These are phyloP conservation scores for Rauvolfia tetraphylla DNA, from an alignment of 257 asterid genomes.

Conservation along the genomic window DNA sequence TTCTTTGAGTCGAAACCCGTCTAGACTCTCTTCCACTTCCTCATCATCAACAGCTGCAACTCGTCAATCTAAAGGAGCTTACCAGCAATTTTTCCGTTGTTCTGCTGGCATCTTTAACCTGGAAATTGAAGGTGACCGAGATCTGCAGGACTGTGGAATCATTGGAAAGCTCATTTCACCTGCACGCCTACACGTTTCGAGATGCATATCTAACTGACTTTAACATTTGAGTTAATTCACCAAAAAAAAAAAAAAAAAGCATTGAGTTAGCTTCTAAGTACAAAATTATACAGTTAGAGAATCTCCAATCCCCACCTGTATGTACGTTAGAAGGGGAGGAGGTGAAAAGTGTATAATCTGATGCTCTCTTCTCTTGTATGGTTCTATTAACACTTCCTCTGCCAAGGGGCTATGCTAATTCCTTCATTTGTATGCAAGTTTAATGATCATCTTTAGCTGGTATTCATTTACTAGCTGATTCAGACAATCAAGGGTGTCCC, in stretches of 20 bases:
- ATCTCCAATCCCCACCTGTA: slow-evolving; percentile 21
- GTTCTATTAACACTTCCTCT: slow-evolving; percentile 2
- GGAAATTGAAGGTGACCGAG: not conserved
- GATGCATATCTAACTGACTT: not conserved
- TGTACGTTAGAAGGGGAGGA: slow-evolving; percentile 23
- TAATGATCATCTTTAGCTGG: not conserved
- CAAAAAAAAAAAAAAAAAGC: too few species aligned
- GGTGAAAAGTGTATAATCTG: slow-evolving; percentile 24
- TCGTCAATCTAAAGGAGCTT: not conserved
- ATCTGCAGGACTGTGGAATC: not conserved
- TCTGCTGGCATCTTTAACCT: slow-evolving; percentile 27
- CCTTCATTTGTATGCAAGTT: slow-evolving; percentile 14
- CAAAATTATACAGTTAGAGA: slow-evolving; percentile 4
- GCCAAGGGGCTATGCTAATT: slow-evolving; percentile 7
- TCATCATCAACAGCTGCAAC: not conserved
- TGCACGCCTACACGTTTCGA: not conserved
- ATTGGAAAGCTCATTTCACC: not conserved
- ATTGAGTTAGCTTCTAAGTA: not conserved
- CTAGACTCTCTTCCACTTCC: slow-evolving; percentile 8
- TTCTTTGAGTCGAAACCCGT: slow-evolving; percentile 52
- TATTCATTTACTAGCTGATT: not conserved
- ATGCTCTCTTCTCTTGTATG: slow-evolving; percentile 12
- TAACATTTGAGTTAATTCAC: too few species aligned
- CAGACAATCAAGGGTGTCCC: not conserved
- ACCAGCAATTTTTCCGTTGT: slow-evolving; percentile 39